These are phyloP conservation scores for Phyllosticta citrichinensis DNA, from an alignment of 2,329 filamentous ascomycete genomes.

Conservation along the genomic window DNA sequence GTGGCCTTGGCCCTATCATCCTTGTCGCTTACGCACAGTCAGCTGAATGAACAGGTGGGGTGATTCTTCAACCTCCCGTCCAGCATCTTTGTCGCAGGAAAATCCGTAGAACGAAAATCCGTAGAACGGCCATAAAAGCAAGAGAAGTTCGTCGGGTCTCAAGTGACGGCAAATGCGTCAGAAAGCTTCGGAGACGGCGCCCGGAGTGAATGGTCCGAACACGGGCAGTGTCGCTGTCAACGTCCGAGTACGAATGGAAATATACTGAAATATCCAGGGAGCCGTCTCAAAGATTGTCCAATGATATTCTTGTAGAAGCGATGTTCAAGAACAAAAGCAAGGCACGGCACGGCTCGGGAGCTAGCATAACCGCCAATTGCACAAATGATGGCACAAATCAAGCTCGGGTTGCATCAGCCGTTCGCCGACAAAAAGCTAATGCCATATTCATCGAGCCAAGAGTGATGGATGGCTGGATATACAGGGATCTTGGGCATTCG, in stretches of 20 bases:
- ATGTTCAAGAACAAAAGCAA: neutral
- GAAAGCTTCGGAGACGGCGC: neutral
- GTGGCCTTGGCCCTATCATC: neutral
- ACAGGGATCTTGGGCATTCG: neutral
- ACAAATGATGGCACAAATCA: neutral
- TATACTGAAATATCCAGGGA: neutral
- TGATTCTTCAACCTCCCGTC: neutral
- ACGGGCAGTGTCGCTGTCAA: neutral
- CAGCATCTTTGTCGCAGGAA: neutral
- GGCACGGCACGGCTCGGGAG: neutral
- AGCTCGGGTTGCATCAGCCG: neutral
- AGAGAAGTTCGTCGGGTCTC: neutral
- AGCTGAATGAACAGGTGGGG: neutral
- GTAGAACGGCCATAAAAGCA: neutral
- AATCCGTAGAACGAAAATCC: neutral
- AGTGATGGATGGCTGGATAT: neutral
- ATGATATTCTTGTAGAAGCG: neutral
- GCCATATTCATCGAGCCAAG: neutral
- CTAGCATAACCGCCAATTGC: neutral
- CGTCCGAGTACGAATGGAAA: neutral
- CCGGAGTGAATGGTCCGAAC: neutral
- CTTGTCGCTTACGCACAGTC: neutral
- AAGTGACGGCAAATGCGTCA: neutral
- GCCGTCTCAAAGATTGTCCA: neutral
- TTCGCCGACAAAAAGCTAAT: neutral